Conservation (phyloP, 2,329 filamentous ascomycete species). For the Scytalidium sp. region DNA sequence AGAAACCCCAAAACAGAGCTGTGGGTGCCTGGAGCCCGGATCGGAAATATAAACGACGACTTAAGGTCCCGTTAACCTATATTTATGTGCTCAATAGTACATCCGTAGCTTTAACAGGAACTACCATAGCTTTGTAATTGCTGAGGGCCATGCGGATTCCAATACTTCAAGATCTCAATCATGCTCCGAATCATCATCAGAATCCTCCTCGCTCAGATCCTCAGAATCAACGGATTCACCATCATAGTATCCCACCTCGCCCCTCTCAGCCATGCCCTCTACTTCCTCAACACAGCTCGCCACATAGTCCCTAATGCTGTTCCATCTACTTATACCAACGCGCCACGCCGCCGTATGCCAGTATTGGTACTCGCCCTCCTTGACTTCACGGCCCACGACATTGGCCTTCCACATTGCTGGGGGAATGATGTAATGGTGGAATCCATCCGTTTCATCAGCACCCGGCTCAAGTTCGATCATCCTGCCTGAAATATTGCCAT, state of each 20-base stretch:
- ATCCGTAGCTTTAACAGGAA: too few relatives aligned
- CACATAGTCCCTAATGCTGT: conserved; percentile 6
- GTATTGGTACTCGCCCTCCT: conserved; percentile 8
- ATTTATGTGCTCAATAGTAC: too few relatives aligned
- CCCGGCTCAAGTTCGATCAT: conserved; percentile 1
- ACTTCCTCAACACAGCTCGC: conserved; percentile 9
- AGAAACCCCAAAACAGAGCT: too few relatives aligned
- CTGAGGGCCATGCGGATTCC: too few relatives aligned
- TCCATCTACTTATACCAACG: background rate
- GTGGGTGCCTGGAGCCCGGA: too few relatives aligned
- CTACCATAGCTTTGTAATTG: too few relatives aligned
- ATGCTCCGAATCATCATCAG: too few relatives aligned
- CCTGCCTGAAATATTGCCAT: background rate
- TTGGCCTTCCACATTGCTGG: conserved; percentile 5
- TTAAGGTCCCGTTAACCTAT: too few relatives aligned
- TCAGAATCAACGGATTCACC: background rate
- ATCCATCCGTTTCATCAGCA: conserved; percentile 4
- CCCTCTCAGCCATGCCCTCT: conserved; percentile 4
- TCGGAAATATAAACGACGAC: too few relatives aligned
- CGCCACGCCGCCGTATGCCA: conserved; percentile 4
- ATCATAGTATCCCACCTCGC: background rate
- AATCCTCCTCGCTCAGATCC: too few relatives aligned
- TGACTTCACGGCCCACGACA: background rate
- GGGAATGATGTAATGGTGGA: conserved; percentile 5
- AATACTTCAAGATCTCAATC: too few relatives aligned